Conservation (phyloP, 2,329 filamentous ascomycete genomes). For the Hypoxylon sp. region DNA sequence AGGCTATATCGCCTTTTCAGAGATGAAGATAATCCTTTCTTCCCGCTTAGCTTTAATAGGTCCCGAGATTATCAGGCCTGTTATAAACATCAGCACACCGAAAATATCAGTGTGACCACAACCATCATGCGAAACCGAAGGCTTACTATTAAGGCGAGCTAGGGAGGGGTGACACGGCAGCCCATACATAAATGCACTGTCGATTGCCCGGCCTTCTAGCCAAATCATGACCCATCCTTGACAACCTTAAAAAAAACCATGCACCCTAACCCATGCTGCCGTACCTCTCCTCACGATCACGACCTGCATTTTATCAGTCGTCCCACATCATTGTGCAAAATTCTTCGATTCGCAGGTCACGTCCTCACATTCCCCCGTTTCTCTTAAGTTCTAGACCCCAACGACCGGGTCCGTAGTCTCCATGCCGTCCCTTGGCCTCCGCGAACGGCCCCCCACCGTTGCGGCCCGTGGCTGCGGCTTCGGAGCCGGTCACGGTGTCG, state of each 20-base stretch:
- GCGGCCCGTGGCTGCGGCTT: slow-evolving; percentile 55
- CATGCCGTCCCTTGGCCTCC: slow-evolving; percentile 60
- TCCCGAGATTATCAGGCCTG: not conserved
- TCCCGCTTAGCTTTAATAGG: not conserved
- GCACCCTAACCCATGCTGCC: slow-evolving; percentile 66
- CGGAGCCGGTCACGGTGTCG: slow-evolving; percentile 51
- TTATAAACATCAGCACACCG: not conserved
- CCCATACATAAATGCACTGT: not conserved
- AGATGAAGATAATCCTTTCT: not conserved
- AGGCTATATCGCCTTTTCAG: not conserved
- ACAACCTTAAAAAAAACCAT: slow-evolving; percentile 68
- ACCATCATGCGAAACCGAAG: not conserved
- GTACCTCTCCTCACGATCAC: slow-evolving; percentile 68
- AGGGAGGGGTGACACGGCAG: not conserved
- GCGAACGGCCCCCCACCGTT: slow-evolving; percentile 63
- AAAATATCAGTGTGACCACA: too few species aligned
- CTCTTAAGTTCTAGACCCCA: slow-evolving; percentile 62
- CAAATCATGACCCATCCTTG: slow-evolving; percentile 50
- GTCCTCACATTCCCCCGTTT: slow-evolving; percentile 71
- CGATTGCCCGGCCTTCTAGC: slow-evolving; percentile 25
- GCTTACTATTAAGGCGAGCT: not conserved
- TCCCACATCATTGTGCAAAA: slow-evolving; percentile 71
- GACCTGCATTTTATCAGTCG: slow-evolving; percentile 67
- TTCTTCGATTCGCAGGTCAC: slow-evolving; percentile 75
- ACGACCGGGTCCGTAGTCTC: slow-evolving; percentile 65